A percentile compares a stretch with the other conserved stretches of the same genome.
Conservation (phyloP, 139 green algal genomes). For the Ulvella scutata region DNA sequence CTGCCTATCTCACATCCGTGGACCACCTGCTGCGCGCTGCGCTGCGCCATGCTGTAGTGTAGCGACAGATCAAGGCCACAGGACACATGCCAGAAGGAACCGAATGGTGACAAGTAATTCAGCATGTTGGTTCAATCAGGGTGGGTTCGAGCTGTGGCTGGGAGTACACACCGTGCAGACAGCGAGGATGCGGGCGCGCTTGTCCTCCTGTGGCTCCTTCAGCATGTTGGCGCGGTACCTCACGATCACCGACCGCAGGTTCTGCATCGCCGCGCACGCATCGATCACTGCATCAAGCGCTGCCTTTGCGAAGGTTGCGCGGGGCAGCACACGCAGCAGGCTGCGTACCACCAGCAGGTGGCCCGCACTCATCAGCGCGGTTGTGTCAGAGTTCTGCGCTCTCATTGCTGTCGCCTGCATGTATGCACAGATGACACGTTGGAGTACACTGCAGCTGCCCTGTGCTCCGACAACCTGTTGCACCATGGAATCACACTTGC, state of each 20-base stretch:
- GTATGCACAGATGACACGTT: no score
- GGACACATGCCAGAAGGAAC: no score
- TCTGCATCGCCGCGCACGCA: constrained; percentile 50
- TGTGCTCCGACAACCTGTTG: no score
- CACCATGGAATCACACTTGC: no score
- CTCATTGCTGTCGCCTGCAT: neutral
- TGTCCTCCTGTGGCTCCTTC: constrained; percentile 59
- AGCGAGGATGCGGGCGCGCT: constrained; percentile 49
- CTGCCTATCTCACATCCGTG: no score
- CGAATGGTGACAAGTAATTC: neutral
- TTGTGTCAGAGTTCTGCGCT: neutral
- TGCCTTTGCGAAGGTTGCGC: constrained; percentile 36
- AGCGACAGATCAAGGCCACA: neutral
- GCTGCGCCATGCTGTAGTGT: neutral
- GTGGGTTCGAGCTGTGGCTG: neutral
- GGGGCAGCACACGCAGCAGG: constrained; percentile 28
- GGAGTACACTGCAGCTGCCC: no score
- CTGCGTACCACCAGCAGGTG: constrained; percentile 68
- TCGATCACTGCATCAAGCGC: constrained; percentile 71
- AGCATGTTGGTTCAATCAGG: neutral
- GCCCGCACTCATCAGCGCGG: constrained; percentile 37
- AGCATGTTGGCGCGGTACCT: constrained; percentile 62
- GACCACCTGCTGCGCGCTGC: no score
- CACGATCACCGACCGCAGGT: constrained; percentile 59
- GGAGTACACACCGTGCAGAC: constrained; percentile 37